Evolutionary conservation across 2,329 filamentous ascomycete species (phyloP).

Genomic region (Fusarium azukiicola): DNA sequence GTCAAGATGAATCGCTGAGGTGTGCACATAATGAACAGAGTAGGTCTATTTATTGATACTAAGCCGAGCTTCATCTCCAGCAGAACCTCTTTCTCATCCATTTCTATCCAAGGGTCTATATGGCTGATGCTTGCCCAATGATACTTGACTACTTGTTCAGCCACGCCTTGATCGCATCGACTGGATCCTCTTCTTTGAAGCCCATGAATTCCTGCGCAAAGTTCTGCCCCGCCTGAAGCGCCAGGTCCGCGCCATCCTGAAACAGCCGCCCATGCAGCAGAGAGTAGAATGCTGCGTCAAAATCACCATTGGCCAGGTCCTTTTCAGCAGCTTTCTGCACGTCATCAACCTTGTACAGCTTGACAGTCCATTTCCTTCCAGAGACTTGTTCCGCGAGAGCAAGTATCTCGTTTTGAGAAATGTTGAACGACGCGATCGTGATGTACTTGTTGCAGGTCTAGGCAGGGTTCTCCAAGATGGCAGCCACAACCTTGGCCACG

Average conservation of each 20-base stretch:
- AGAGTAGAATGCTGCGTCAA: conserved; percentile 21
- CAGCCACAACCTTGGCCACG: conserved; percentile 4
- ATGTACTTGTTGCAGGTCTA: conserved; percentile 16
- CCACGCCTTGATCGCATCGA: conserved; percentile 18
- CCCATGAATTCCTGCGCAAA: conserved; percentile 15
- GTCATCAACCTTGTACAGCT: conserved; percentile 20
- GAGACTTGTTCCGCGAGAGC: neutral
- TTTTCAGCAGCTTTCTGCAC: conserved; percentile 14
- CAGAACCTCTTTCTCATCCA: neutral
- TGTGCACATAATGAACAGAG: too few relatives aligned
- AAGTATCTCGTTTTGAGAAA: conserved; percentile 21
- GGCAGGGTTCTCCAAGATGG: neutral
- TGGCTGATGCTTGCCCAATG: neutral
- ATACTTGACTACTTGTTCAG: neutral
- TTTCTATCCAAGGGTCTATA: neutral
- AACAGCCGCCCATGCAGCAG: conserved; percentile 19
- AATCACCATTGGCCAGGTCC: conserved; percentile 10
- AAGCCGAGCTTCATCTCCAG: too few relatives aligned
- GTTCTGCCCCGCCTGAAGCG: conserved; percentile 12
- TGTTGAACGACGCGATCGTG: conserved; percentile 25
- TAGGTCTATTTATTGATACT: too few relatives aligned
- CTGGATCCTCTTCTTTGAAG: conserved; percentile 11
- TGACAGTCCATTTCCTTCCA: conserved; percentile 15
- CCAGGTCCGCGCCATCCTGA: conserved; percentile 17
- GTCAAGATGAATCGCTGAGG: too few relatives aligned